Percentiles rank a stretch among this genome's conserved stretches.
Conservation (phyloP, 2,329 filamentous ascomycete species). For the Coniella lustricola region DNA sequence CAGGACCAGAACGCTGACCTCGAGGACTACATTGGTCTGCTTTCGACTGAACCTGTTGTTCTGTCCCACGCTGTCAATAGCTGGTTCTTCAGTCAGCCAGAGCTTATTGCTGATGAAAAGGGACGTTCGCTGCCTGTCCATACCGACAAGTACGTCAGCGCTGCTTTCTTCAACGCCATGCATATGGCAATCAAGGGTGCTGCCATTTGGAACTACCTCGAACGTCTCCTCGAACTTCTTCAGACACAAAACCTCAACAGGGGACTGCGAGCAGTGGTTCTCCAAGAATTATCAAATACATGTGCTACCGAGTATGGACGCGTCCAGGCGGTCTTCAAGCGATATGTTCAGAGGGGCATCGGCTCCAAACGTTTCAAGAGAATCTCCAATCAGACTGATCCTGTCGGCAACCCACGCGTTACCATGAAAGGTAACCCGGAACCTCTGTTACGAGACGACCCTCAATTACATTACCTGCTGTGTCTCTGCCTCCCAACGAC, state of each 20-base stretch:
- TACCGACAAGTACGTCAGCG: constrained; percentile 36
- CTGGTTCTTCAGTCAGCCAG: constrained; percentile 33
- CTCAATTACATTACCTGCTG: constrained; percentile 37
- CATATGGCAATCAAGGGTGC: constrained; percentile 28
- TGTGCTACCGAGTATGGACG: constrained; percentile 37
- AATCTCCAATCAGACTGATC: constrained; percentile 27
- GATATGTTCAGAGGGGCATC: constrained; percentile 28
- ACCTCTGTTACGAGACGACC: constrained; percentile 28
- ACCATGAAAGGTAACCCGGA: constrained; percentile 35
- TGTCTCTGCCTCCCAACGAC: constrained; percentile 35
- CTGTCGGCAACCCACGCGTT: constrained; percentile 29
- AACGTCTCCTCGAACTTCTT: constrained; percentile 29
- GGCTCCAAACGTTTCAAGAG: constrained; percentile 37
- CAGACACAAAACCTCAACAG: constrained; percentile 21
- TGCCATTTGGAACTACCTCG: constrained; percentile 35
- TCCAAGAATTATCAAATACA: constrained; percentile 40
- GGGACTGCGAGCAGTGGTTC: constrained; percentile 26
- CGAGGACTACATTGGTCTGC: constrained; percentile 29
- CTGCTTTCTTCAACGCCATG: constrained; percentile 34
- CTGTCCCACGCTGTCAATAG: constrained; percentile 28
- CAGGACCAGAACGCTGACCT: constrained; percentile 27
- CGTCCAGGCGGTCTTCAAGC: constrained; percentile 32
- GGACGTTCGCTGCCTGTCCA: constrained; percentile 30
- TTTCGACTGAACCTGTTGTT: constrained; percentile 27
- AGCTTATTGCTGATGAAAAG: constrained; percentile 38